Evolutionary conservation across 768 basidiomycete species (phyloP), one percentile per base, ranked within the genome.

Genomic region (Suillus cothurnatus): DNA sequence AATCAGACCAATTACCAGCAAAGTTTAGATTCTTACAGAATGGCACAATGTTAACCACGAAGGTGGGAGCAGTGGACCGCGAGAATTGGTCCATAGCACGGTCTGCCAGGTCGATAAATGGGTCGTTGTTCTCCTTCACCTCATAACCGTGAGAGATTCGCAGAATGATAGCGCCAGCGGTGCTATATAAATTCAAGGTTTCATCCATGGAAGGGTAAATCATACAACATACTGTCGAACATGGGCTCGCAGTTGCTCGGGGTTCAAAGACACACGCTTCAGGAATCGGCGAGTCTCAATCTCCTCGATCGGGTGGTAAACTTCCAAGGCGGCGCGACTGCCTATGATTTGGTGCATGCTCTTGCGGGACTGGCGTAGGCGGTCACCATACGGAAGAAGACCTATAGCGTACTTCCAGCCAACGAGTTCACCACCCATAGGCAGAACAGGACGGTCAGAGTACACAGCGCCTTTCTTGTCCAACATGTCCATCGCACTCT

Each of bases 391-490:
- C 26, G 76, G 76, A 60, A 78, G 72, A 31, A 82, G 73, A 23
- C 76, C 76, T 58, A 82, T 65, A 2, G 75, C 68, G 61, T 76
- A 52, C 63, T 76, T 72, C 73, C 75, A 74, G 26, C 71, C 77
- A 32, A 76, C 70, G 14, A 77, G 71, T 45, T 75, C 73, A 50
- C 74, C 75, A 61, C 76, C 75, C 79, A 81, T 81, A 2, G 79
- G 76, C 26, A 82, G 67, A n/a, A 75, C 73, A 0, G 88, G 88
- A 23, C 88, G 84, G 69, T 90, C 88, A 32, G 88, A 89, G 73
- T 89, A 90, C 47, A 85, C 81, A 34, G 84, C 78, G 65, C 86
- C 86, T 70, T 88, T 87, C 76, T 87, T 88, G 74, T 90, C 87
- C 58, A 89, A 78, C 77, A 90, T 81, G 59, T 88, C 86, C 66